Base-by-base conservation (phyloP, 768 basidiomycete species). In the Udeniomyces megalosporus region DNA sequence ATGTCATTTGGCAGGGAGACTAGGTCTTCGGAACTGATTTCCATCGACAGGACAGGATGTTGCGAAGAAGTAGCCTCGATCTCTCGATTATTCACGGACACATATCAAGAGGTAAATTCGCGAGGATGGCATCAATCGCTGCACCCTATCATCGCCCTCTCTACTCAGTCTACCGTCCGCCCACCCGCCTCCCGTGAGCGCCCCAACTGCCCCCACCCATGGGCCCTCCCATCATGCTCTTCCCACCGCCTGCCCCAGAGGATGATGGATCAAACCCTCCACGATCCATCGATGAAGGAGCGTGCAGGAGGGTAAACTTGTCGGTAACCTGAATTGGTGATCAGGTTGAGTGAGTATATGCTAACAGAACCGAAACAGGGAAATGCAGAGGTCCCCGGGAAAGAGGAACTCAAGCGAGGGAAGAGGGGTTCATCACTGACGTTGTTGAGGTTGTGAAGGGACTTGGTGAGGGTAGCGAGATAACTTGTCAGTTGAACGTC, bases 401-500 rank as follows among this genome's bases (percentile, higher is more conserved):
- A 20, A 38, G 8, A 4, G 17, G 28, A 46, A 32, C n/a, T n/a
- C n/a, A n/a, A n/a, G n/a, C n/a, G 17, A 14, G 44, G 29, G 38
- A 42, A 46, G 31, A 11, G 22, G 50, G 29, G 29, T n/a, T n/a
- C n/a, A n/a, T n/a, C n/a, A 61, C 88, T 69, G 70, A 93, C 92
- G 68, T 93, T 89, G 71, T 92, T 96, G 62, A 96, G 74, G 11
- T 84, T 81, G 67, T 84, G 84, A 17, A 92, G 79, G 32, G 87
- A 86, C 74, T 91, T 92, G 7, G 92, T 96, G 62, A 99, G 74
- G 15, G 83, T 81, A 0, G 89, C 84, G 14, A 99, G 77, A 74
- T 88, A 88, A 10, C 85, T 84, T 1, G 90, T 95, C 31, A 99
- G 76, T 65, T 95, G 89, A 17, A 93, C 90, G 71, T 99, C 92